phyloP scores from a whole-genome alignment of 805 yeast species.

The Wickerhamia fluorescens region DNA sequence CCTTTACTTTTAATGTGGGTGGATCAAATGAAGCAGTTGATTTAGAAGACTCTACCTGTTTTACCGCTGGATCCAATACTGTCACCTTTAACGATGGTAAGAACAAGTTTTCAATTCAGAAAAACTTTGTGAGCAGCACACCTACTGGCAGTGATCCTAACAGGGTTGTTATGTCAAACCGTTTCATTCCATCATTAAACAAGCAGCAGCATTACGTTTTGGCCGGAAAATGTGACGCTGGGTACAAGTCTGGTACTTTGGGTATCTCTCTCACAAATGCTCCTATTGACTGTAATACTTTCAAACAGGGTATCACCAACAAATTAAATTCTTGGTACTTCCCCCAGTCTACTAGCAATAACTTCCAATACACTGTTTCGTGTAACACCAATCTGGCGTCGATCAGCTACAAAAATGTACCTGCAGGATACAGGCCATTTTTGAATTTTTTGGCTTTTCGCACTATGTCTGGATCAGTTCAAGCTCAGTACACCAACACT shows the following conservation, averaged over 20 bases:
- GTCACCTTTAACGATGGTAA: slow-evolving; percentile 10
- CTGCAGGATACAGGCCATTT: slow-evolving; percentile 23
- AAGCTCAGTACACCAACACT: slow-evolving; percentile 6
- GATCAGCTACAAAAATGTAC: slow-evolving; percentile 12
- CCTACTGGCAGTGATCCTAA: background rate
- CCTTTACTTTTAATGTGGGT: slow-evolving; percentile 15
- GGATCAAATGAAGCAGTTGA: slow-evolving; percentile 6
- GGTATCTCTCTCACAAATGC: slow-evolving; percentile 11
- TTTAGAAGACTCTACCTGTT: slow-evolving; percentile 11
- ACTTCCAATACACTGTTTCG: slow-evolving; percentile 5
- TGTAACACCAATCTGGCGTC: slow-evolving; percentile 8
- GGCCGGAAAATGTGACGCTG: slow-evolving; percentile 13
- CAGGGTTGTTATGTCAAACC: too few relatives aligned
- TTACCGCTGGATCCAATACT: slow-evolving; percentile 14
- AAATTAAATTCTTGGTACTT: slow-evolving; percentile 15
- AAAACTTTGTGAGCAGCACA: slow-evolving; percentile 3
- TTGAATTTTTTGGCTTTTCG: slow-evolving; percentile 1
- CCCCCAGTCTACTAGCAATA: slow-evolving; percentile 7
- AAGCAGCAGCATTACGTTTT: slow-evolving; percentile 5
- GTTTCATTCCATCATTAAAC: slow-evolving; percentile 8
- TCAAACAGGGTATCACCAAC: slow-evolving; percentile 15
- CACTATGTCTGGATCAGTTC: background rate
- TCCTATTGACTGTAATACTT: slow-evolving; percentile 14
- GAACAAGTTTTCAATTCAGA: slow-evolving; percentile 4
- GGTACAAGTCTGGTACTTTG: slow-evolving; percentile 14